phyloP scores from a whole-genome alignment of 2,329 filamentous ascomycete species.

The Colletotrichum destructivum region DNA sequence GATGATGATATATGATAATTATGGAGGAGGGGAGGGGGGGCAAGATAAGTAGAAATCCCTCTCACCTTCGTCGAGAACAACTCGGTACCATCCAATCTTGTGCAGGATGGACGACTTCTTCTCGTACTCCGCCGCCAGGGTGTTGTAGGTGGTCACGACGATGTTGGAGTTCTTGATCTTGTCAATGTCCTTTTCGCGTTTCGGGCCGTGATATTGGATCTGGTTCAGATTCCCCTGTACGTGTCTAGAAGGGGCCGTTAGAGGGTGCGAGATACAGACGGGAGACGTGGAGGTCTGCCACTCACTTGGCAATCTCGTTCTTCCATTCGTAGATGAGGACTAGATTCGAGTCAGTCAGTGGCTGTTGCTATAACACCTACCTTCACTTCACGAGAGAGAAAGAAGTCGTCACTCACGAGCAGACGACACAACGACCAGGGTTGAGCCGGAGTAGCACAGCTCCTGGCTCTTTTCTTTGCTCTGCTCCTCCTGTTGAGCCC shows the following conservation, averaged over 20 bases:
- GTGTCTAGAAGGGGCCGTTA: conserved; percentile 50
- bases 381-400: too few relatives aligned
- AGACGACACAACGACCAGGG: conserved; percentile 62
- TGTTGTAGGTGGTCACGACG: conserved; percentile 65
- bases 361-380: not conserved
- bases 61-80: conserved; percentile 63
- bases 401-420: conserved; percentile 50
- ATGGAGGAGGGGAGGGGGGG: too few relatives aligned
- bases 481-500: conserved; percentile 48
- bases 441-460: conserved; percentile 53
- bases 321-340: conserved; percentile 59
- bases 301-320: conserved; percentile 56
- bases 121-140: conserved; percentile 55
- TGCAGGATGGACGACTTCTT: conserved; percentile 47
- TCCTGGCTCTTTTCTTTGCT: conserved; percentile 38
- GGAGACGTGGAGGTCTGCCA: not conserved
- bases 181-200: conserved; percentile 46
- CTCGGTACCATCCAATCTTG: conserved; percentile 57
- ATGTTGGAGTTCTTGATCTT: conserved; percentile 55
- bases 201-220: conserved; percentile 56
- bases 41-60: too few relatives aligned
- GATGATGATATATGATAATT: not conserved
- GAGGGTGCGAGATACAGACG: not conserved
- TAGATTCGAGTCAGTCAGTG: conserved; percentile 43
- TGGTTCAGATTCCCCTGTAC: conserved; percentile 48